phyloP scores from a whole-genome alignment of 352 stramenopile species.

The Phytopythium ostracodes region DNA sequence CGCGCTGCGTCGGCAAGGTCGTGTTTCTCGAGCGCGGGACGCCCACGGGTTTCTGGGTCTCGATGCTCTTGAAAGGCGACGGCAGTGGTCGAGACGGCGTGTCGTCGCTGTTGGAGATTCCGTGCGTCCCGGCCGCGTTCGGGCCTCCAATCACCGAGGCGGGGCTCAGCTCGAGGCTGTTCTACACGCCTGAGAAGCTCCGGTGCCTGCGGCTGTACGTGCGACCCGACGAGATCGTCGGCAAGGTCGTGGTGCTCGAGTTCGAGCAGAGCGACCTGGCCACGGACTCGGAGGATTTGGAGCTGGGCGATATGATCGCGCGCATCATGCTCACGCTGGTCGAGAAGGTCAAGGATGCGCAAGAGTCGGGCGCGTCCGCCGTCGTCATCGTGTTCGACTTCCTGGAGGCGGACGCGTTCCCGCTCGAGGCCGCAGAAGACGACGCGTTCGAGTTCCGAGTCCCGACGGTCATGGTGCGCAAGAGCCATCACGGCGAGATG shows the following conservation, averaged over 20 bases:
- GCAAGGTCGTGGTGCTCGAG: slow-evolving; percentile 63
- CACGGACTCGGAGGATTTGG: slow-evolving; percentile 45
- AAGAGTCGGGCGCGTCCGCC: slow-evolving; percentile 44
- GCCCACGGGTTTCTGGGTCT: slow-evolving; percentile 51
- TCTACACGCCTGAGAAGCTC: slow-evolving; percentile 68
- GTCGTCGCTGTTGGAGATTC: slow-evolving; percentile 43
- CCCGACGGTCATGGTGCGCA: slow-evolving; percentile 66
- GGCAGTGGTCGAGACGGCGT: slow-evolving; percentile 4
- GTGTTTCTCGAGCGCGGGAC: slow-evolving; percentile 56
- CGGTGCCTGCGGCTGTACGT: slow-evolving; percentile 57
- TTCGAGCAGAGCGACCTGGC: slow-evolving; percentile 59
- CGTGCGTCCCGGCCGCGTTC: slow-evolving; percentile 52
- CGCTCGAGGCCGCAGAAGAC: slow-evolving; percentile 45
- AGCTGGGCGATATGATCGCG: slow-evolving; percentile 52
- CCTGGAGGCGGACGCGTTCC: slow-evolving; percentile 60
- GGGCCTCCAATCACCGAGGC: slow-evolving; percentile 32
- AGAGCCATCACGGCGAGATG: slow-evolving; percentile 43
- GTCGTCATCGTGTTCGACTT: slow-evolving; percentile 71
- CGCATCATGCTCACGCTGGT: slow-evolving; percentile 66
- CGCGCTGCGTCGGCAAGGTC: slow-evolving; percentile 41
- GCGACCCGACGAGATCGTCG: slow-evolving; percentile 57
- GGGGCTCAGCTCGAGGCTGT: slow-evolving; percentile 39
- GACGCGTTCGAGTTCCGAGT: slow-evolving; percentile 55
- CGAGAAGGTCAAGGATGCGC: slow-evolving; percentile 70
- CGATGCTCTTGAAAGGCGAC: slow-evolving; percentile 17